Conservation (phyloP, 2,329 filamentous ascomycete species). For the Periconia digitata region DNA sequence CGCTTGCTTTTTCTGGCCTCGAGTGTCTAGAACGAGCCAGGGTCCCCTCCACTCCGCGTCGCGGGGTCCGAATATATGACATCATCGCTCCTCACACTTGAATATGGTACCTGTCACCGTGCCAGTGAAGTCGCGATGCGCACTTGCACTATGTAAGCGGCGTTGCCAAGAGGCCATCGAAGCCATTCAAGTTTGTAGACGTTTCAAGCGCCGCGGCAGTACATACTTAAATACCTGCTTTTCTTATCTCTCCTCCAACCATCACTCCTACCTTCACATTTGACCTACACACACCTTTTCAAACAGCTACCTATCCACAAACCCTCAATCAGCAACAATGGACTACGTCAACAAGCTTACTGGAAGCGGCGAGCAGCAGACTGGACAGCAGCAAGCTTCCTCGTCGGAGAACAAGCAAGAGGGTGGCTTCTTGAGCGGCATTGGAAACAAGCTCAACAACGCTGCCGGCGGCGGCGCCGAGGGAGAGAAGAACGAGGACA, state of each 20-base stretch:
- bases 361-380: slow-evolving; percentile 42
- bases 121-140: too few species aligned
- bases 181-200: slow-evolving; percentile 5
- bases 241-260: not conserved
- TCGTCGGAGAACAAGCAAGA: slow-evolving; percentile 36
- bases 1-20: slow-evolving; percentile 7
- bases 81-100: not conserved
- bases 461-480: slow-evolving; percentile 71
- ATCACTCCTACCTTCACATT: slow-evolving; percentile 1
- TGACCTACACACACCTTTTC: slow-evolving; percentile 4
- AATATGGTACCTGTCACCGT: too few species aligned
- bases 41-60: not conserved
- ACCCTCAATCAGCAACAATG: slow-evolving; percentile 36
- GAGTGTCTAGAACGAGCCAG: slow-evolving; percentile 3
- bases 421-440: slow-evolving; percentile 57
- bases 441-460: slow-evolving; percentile 71
- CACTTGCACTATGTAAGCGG: not conserved
- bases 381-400: slow-evolving; percentile 27
- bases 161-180: not conserved
- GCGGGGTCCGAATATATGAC: too few species aligned
- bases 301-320: slow-evolving; percentile 6
- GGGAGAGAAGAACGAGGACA: slow-evolving; percentile 80
- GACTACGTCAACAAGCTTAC: slow-evolving; percentile 52
- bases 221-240: slow-evolving; percentile 18
- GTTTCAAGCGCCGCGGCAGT: slow-evolving; percentile 3